Evolutionary conservation across 441 rosid species (phyloP), one percentile per base, ranked within the genome.

Genomic region (Jatropha multifida): DNA sequence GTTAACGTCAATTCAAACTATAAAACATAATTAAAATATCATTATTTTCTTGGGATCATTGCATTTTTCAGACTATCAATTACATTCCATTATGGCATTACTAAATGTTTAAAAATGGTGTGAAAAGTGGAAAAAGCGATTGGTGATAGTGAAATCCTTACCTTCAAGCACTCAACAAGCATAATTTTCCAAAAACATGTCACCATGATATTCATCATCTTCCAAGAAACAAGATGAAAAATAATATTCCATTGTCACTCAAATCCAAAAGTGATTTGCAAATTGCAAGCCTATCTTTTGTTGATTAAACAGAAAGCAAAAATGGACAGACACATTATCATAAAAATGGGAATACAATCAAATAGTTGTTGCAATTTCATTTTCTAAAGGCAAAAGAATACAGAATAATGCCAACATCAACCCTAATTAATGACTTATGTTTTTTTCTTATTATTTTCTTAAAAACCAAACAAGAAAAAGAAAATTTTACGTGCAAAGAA

Each of bases 331-430:
- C 44, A 54, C 23, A 13, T 26, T 3, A 67, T 67, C 54, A 66
- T 26, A 62, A 37, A 14, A 48, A 68, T 40, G 20, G 40, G 54
- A 71, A 71, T 56, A 69, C 6, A 69, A 49, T 51, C 61, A 69
- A 55, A 54, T 37, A 12, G 61, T 3, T 73, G 69, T 73, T 63
- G 18, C 46, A 63, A 49, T 73, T 62, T 63, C 61, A 64, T 49
- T 73, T 49, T 73, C 76, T 14, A 62, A n/a, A 7, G 68, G 41
- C 40, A 63, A 73, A 62, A 12, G 2, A 48, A 65, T 40, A 32
- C 2, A 32, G 1, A 54, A 73, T 44, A 40, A 63, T 32, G 27
- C 41, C 32, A 27, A 12, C 56, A 26, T 9, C 7, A 60, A 49
- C 42, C 27, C 27, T 72, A 17, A 32, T 48, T 15, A 46, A 32